Percentiles rank a stretch among this genome's conserved stretches.
Conservation (phyloP, 495 filamentous ascomycete genomes). For the Geoglossum glabrum region DNA sequence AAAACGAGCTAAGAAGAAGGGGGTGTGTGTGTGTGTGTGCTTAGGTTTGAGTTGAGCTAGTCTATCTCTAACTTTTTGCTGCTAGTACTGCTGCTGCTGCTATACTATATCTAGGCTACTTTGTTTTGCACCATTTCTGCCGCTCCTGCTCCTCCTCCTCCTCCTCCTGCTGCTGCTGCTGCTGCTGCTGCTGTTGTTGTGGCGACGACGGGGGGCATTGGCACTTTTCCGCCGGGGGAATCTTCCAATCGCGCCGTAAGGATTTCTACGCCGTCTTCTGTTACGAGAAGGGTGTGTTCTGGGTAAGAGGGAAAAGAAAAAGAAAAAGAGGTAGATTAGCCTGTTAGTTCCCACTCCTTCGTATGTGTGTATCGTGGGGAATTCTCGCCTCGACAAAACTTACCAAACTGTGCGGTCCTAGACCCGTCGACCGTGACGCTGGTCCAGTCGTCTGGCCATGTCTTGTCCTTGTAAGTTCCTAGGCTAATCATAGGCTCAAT, state of each 20-base stretch:
- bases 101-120: no score
- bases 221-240: conserved; percentile 69
- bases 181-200: no score
- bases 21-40: no score
- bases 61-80: no score
- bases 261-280: conserved; percentile 81
- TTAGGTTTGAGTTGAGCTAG: no score
- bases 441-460: conserved; percentile 87
- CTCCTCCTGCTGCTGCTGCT: background rate
- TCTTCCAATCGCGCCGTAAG: conserved; percentile 63
- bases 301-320: no score
- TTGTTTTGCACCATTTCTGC: background rate
- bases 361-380: conserved; percentile 4
- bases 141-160: background rate
- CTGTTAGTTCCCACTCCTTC: background rate
- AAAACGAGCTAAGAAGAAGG: no score
- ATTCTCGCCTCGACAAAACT: conserved; percentile 1
- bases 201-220: conserved; percentile 42
- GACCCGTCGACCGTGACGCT: conserved; percentile 66
- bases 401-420: conserved; percentile 64
- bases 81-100: no score
- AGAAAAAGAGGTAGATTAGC: no score
- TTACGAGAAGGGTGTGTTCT: conserved; percentile 91
- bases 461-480: conserved; percentile 60
- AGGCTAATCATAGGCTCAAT: conserved; percentile 85